Evolutionary conservation across 352 stramenopile genomes (phyloP).

Genomic region (Globisporangium uncinulatum): DNA sequence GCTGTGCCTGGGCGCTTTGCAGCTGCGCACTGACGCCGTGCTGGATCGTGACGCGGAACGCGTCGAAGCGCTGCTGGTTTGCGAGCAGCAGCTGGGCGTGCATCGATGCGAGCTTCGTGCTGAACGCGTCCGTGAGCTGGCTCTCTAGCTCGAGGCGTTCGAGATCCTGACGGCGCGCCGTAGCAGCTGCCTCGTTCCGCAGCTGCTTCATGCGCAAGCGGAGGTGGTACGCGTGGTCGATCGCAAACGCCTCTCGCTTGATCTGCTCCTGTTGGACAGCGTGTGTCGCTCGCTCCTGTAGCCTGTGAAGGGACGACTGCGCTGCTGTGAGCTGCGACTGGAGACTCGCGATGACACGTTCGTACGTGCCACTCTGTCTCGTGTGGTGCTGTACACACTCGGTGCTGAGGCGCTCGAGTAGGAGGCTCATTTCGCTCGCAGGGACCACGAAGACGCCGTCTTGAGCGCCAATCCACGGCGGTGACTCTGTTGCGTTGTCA

Average conservation of each 20-base stretch:
- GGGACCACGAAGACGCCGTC: slow-evolving; percentile 15
- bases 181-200: slow-evolving; percentile 19
- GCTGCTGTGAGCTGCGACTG: slow-evolving; percentile 1
- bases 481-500: not conserved
- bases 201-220: slow-evolving; percentile 35
- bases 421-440: slow-evolving; percentile 11
- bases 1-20: slow-evolving; percentile 40
- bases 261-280: slow-evolving; percentile 23
- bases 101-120: slow-evolving; percentile 48
- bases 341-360: not conserved
- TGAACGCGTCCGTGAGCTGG: slow-evolving; percentile 45
- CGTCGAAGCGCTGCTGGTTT: slow-evolving; percentile 61
- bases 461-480: not conserved
- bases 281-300: not conserved
- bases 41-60: slow-evolving; percentile 53
- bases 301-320: not conserved
- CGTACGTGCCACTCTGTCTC: not conserved
- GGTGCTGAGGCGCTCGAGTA: slow-evolving; percentile 12
- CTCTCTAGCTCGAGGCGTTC: slow-evolving; percentile 37
- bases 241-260: slow-evolving; percentile 35
- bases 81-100: slow-evolving; percentile 41
- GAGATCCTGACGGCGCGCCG: slow-evolving; percentile 24
- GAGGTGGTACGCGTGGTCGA: slow-evolving; percentile 36
- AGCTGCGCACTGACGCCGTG: slow-evolving; percentile 55
- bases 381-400: slow-evolving; percentile 2